These are phyloP conservation scores for Lomentospora prolificans DNA, from an alignment of 2,329 filamentous ascomycete genomes.

Conservation along the genomic window DNA sequence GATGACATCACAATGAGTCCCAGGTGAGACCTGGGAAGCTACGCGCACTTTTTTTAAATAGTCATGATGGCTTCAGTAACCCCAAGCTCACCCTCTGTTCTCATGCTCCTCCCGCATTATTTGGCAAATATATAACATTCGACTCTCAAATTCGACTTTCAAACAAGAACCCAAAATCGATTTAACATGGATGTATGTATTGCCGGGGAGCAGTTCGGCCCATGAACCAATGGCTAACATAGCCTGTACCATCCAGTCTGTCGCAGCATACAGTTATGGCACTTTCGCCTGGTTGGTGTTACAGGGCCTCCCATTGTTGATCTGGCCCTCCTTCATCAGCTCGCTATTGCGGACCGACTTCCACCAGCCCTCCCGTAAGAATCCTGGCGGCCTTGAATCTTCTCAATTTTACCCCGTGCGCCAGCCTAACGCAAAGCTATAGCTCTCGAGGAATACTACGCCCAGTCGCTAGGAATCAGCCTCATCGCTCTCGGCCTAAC, in stretches of 20 bases:
- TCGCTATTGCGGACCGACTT: conserved; percentile 29
- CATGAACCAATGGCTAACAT: neutral
- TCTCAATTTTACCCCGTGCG: neutral
- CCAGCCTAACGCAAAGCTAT: neutral
- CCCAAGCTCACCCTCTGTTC: too few relatives aligned
- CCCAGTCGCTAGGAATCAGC: conserved; percentile 58
- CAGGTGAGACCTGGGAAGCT: neutral
- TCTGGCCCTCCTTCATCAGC: conserved; percentile 37
- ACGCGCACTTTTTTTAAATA: neutral
- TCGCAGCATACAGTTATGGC: conserved; percentile 39
- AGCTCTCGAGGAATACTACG: conserved; percentile 65
- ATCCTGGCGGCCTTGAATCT: too few relatives aligned
- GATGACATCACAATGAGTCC: neutral
- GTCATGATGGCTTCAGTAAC: too few relatives aligned
- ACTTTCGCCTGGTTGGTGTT: conserved; percentile 40
- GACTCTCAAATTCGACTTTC: neutral
- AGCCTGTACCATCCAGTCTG: conserved; percentile 25
- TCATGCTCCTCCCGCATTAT: too few relatives aligned
- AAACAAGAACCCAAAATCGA: too few relatives aligned
- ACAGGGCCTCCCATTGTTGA: conserved; percentile 36
- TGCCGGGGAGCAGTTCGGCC: too few relatives aligned
- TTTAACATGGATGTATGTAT: too few relatives aligned
- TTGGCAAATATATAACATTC: too few relatives aligned
- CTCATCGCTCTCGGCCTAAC: conserved; percentile 55
- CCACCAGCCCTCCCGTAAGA: conserved; percentile 22